Evolutionary conservation across 2,329 filamentous ascomycete genomes (phyloP).

Genomic region (Talaromyces verruculosus): DNA sequence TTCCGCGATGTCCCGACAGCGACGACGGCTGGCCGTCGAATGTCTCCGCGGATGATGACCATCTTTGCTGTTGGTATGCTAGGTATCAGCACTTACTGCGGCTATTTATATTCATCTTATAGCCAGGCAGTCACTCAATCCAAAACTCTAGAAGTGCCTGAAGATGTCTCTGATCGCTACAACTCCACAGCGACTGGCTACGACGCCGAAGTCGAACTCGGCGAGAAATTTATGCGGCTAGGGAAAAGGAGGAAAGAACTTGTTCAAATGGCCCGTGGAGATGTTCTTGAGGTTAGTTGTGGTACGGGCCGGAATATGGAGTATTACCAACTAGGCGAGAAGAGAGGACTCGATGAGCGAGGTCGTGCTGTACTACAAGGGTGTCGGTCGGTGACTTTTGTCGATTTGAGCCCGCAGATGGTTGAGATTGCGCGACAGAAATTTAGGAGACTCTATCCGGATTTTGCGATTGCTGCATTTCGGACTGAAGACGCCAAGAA

Average conservation of each 20-base stretch:
- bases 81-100: conserved; percentile 44
- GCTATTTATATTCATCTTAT: conserved; percentile 47
- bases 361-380: conserved; percentile 34
- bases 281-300: conserved; percentile 52
- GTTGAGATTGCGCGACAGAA: conserved; percentile 47
- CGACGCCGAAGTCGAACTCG: conserved; percentile 48
- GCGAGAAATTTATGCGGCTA: conserved; percentile 46
- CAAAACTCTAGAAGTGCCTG: conserved; percentile 35
- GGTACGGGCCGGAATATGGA: conserved; percentile 52
- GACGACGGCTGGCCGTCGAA: conserved; percentile 9
- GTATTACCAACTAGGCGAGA: conserved; percentile 46
- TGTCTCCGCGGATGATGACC: conserved; percentile 39
- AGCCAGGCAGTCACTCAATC: conserved; percentile 35
- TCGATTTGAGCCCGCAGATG: conserved; percentile 53
- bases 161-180: conserved; percentile 50
- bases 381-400: conserved; percentile 47
- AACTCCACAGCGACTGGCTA: conserved; percentile 44
- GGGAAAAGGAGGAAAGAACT: conserved; percentile 44
- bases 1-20: background rate
- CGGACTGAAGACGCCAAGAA: conserved; percentile 38
- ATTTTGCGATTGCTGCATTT: conserved; percentile 36
- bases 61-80: conserved; percentile 42
- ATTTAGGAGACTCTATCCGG: conserved; percentile 40
- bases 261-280: conserved; percentile 43
- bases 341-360: conserved; percentile 33